phyloP scores from a whole-genome alignment of 1,139 yeast genomes.

The Geotrichum fermentans region DNA sequence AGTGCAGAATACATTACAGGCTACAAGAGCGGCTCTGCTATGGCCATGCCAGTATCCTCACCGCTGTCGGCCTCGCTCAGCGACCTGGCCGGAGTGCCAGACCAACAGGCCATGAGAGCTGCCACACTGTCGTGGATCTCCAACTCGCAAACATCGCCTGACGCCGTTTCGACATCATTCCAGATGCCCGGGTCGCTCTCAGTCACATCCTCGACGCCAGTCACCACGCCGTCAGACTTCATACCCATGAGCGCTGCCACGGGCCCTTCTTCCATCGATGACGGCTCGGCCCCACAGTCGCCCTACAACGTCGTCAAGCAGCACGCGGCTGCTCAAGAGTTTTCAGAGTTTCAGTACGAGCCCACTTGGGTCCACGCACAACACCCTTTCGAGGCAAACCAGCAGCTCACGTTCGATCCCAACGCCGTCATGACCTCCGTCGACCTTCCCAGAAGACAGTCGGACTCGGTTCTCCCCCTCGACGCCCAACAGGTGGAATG shows the following conservation, averaged over 20 bases:
- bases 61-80: conserved; percentile 4
- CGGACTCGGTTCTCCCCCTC: conserved; percentile 2
- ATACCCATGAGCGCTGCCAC: neutral
- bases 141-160: neutral
- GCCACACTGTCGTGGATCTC: neutral
- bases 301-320: neutral
- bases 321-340: neutral
- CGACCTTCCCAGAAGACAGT: neutral
- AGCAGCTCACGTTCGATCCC: neutral
- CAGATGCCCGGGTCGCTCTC: neutral
- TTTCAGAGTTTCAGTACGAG: neutral
- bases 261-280: neutral
- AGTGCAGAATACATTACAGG: conserved; percentile 5
- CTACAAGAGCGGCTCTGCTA: neutral
- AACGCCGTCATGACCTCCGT: neutral
- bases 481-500: neutral
- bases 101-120: neutral
- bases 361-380: neutral
- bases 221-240: neutral
- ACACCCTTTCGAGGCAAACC: neutral
- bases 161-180: neutral
- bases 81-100: neutral
- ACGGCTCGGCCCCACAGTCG: neutral
- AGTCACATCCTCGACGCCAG: neutral
- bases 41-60: conserved; percentile 2